Percentiles rank a stretch among this genome's conserved stretches.
Conservation (phyloP, 1,284 basidiomycete species). For the Trametes pubescens region DNA sequence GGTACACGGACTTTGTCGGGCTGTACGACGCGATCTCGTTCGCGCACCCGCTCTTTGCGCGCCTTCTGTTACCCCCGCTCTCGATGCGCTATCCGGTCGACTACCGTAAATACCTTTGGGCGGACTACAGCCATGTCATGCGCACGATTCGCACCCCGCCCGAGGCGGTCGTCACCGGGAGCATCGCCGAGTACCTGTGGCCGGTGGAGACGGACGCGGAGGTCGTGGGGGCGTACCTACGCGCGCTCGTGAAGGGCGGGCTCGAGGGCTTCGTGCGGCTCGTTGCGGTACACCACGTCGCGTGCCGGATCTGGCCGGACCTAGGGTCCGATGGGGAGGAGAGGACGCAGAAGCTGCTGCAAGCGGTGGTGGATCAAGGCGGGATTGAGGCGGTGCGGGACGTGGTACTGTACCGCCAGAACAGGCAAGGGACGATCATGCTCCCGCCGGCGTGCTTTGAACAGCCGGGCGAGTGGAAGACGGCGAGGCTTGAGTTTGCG, state of each 20-base stretch:
- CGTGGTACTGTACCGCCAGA: constrained; percentile 61
- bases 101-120: constrained; percentile 88
- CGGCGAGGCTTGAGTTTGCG: constrained; percentile 38
- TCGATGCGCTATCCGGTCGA: constrained; percentile 83
- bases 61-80: constrained; percentile 80
- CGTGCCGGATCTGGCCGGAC: constrained; percentile 79
- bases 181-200: constrained; percentile 70
- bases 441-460: constrained; percentile 53
- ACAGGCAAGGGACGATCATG: constrained; percentile 37
- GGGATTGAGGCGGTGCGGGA: constrained; percentile 56
- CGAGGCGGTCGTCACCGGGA: constrained; percentile 55
- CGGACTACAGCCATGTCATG: constrained; percentile 72
- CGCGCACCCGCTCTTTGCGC: constrained; percentile 79
- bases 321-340: constrained; percentile 49
- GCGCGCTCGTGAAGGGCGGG: constrained; percentile 54
- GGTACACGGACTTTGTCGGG: constrained; percentile 91
- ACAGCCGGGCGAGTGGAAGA: constrained; percentile 37
- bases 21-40: constrained; percentile 94
- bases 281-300: constrained; percentile 84
- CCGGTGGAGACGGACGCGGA: constrained; percentile 76
- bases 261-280: constrained; percentile 71
- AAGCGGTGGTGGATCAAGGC: constrained; percentile 60
- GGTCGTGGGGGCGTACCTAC: constrained; percentile 70
- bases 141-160: constrained; percentile 62
- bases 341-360: constrained; percentile 58